Conservation (phyloP, 2,329 filamentous ascomycete genomes). For the Apiospora marii region DNA sequence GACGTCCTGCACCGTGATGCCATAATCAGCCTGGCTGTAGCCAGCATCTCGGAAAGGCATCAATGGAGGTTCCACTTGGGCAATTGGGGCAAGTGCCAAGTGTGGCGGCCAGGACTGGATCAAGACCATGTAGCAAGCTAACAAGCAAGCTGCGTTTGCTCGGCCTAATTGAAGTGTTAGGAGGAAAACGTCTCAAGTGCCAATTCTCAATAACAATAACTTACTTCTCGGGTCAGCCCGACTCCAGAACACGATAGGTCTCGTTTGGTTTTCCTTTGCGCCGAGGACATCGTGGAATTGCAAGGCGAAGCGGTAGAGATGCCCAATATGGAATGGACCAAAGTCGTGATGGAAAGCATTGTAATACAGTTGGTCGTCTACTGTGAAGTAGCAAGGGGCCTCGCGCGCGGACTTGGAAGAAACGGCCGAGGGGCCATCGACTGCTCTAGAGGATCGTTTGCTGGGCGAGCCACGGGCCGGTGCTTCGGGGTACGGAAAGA, state of each 20-base stretch:
- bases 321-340: constrained; percentile 94
- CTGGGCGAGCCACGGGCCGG: constrained; percentile 69
- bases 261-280: constrained; percentile 86
- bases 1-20: constrained; percentile 93
- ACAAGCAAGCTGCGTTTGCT: constrained; percentile 91
- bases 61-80: constrained; percentile 93
- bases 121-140: constrained; percentile 98
- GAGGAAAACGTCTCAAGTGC: neutral
- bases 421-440: constrained; percentile 61
- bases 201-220: constrained; percentile 45
- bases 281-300: constrained; percentile 95
- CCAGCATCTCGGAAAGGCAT: constrained; percentile 99
- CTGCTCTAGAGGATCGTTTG: constrained; percentile 75
- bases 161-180: constrained; percentile 63
- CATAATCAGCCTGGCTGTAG: constrained; percentile 97
- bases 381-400: constrained; percentile 90
- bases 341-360: constrained; percentile 99
- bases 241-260: constrained; percentile 96
- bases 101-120: constrained; percentile 98
- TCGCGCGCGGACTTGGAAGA: constrained; percentile 55
- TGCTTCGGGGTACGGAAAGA: constrained; percentile 79
- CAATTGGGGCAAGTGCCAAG: constrained; percentile 91
- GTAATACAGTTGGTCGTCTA: constrained; percentile 92
- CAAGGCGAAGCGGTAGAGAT: constrained; percentile 95
- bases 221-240: constrained; percentile 87